These are phyloP conservation scores for Euphorbia peplus DNA, from an alignment of 345 rosid genomes.

Conservation along the genomic window DNA sequence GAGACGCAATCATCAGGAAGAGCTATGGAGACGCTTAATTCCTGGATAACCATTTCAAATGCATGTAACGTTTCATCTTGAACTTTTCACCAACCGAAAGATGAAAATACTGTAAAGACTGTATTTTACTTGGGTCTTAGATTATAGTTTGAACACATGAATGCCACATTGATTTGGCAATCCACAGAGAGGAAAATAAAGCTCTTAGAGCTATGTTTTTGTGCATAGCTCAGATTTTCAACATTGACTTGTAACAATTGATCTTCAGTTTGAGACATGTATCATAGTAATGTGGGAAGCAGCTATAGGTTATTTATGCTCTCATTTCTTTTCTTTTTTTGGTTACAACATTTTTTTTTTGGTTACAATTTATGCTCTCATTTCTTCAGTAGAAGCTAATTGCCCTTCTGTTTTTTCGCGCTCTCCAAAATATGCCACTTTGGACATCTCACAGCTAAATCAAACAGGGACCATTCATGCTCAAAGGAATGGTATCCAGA, in stretches of 20 bases:
- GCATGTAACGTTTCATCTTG: conserved; percentile 27
- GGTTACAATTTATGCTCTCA: too few relatives aligned
- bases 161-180: neutral
- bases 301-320: too few relatives aligned
- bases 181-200: neutral
- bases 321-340: too few relatives aligned
- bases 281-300: too few relatives aligned
- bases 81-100: neutral
- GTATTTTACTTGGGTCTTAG: neutral
- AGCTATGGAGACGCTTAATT: conserved; percentile 64
- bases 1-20: conserved; percentile 74
- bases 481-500: too few relatives aligned
- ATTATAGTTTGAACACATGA: neutral
- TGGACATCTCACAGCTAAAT: too few relatives aligned
- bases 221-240: neutral
- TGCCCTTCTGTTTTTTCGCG: too few relatives aligned
- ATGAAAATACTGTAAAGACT: neutral
- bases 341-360: too few relatives aligned
- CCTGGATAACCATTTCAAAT: conserved; percentile 62
- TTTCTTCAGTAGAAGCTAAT: too few relatives aligned
- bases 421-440: too few relatives aligned
- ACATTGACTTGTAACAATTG: neutral
- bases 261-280: neutral
- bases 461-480: too few relatives aligned
- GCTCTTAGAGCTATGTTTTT: neutral